Evolutionary conservation across 169 alveolate genomes (phyloP).

Genomic region (Gregarina niphandrodes): DNA sequence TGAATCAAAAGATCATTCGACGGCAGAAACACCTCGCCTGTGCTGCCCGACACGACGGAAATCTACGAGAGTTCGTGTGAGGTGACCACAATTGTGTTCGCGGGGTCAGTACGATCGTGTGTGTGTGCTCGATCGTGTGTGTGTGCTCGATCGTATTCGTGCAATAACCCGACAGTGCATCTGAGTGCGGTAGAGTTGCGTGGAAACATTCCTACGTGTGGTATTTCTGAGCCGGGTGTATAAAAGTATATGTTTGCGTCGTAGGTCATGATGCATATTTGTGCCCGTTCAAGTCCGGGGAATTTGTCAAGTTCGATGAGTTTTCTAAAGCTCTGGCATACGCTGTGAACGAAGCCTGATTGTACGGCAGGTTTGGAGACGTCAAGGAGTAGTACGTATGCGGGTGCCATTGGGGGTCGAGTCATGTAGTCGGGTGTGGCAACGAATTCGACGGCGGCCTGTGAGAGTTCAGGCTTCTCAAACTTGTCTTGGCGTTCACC

Average conservation of each 20-base stretch:
- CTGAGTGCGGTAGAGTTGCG: too few species aligned
- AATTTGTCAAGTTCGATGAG: conserved; percentile 27
- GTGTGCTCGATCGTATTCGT: too few species aligned
- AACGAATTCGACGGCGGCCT: conserved; percentile 73
- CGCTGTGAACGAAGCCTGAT: conserved; percentile 60
- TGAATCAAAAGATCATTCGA: too few species aligned
- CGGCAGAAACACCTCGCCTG: too few species aligned
- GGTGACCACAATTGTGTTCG: too few species aligned
- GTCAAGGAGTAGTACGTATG: conserved; percentile 62
- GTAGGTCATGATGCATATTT: conserved; percentile 72
- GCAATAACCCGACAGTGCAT: too few species aligned
- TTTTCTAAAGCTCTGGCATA: conserved; percentile 50
- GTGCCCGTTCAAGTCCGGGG: conserved; percentile 57
- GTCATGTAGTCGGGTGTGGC: conserved; percentile 85
- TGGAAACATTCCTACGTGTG: too few species aligned
- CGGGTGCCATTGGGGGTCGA: conserved; percentile 85
- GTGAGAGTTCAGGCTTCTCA: conserved; percentile 59
- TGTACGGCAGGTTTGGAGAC: conserved; percentile 62
- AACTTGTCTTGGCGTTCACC: conserved; percentile 54
- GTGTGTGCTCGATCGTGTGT: too few species aligned
- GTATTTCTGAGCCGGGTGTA: conserved; percentile 38
- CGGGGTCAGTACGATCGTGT: too few species aligned
- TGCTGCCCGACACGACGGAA: too few species aligned
- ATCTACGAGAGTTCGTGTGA: too few species aligned
- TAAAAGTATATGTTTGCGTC: conserved; percentile 79